These are phyloP conservation scores for Pluteus cervinus DNA, from an alignment of 768 basidiomycete genomes.

Conservation along the genomic window DNA sequence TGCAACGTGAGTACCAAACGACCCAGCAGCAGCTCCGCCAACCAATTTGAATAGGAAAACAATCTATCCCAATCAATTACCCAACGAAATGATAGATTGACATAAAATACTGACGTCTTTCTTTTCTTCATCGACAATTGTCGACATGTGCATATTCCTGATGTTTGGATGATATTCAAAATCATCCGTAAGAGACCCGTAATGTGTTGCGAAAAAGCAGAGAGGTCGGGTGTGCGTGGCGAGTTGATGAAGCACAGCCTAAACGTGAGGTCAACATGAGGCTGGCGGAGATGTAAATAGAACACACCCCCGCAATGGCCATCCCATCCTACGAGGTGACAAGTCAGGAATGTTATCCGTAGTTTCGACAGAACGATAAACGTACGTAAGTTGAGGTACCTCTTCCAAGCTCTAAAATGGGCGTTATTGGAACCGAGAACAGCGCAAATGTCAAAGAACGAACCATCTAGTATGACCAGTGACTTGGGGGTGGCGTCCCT, in stretches of 20 bases:
- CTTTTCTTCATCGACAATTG: slow-evolving; percentile 88
- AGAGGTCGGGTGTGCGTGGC: slow-evolving; percentile 89
- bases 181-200: slow-evolving; percentile 92
- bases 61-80: slow-evolving; percentile 41
- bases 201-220: slow-evolving; percentile 97
- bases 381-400: slow-evolving; percentile 90
- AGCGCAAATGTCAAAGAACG: slow-evolving; percentile 14
- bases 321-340: slow-evolving; percentile 73
- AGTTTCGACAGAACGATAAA: slow-evolving; percentile 5
- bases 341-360: slow-evolving; percentile 6
- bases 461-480: slow-evolving; percentile 91
- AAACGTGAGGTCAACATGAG: slow-evolving; percentile 6
- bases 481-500: slow-evolving; percentile 92
- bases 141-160: slow-evolving; percentile 93
- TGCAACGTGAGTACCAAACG: slow-evolving; percentile 93
- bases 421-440: slow-evolving; percentile 8
- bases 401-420: slow-evolving; percentile 72
- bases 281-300: background rate
- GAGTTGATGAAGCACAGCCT: slow-evolving; percentile 92
- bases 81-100: background rate
- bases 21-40: slow-evolving; percentile 78
- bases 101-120: slow-evolving; percentile 52
- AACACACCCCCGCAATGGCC: slow-evolving; percentile 85
- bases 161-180: slow-evolving; percentile 91
- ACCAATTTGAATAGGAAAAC: slow-evolving; percentile 95